Evolutionary conservation across 768 basidiomycete genomes (phyloP), one percentile per base, ranked within the genome.

Genomic region (Tricholoma bakamatsutake): DNA sequence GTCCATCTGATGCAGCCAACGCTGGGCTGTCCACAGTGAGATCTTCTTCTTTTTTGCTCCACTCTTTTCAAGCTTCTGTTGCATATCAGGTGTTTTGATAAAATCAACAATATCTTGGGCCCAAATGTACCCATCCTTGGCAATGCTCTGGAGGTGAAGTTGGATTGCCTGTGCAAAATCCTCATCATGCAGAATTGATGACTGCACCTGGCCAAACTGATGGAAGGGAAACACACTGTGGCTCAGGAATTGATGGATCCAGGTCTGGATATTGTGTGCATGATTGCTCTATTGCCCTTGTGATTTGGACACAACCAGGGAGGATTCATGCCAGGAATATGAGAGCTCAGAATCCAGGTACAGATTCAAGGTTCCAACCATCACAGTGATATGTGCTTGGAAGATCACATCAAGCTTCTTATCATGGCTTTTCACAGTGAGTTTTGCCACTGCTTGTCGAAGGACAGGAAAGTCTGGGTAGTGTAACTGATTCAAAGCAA

Each of bases 331-430:
- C 21, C 21, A 24, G 21, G 21, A 24, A 24, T 24, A 24, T 24
- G 21, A 24, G 21, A 24, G 21, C 21, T 24, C 3, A 3, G 21
- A 24, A 24, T 24, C 21, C 3, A 24, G 21, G 21, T 24, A 24
- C 21, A 24, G 21, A 24, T 24, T 24, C 21, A 24, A 24, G 11
- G 65, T 63, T 3, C 62, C 69, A 45, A 66, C 56, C 73, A 74
- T 74, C 8, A 57, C 57, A 9, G 61, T 66, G 28, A 74, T 64
- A 5, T 61, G 64, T 9, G 54, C 54, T 3, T 60, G 60, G 49
- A 73, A 66, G 28, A 71, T 50, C 39, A 71, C 59, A 61, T 72
- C 67, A 33, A 71, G 39, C 34, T 63, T 62, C 56, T 70, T 70
- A 34, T 71, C 62, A 37, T 68, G 64, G 39, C 54, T 57, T 17